Evolutionary conservation across 768 basidiomycete species (phyloP).

Genomic region (Gyrodon lividus): DNA sequence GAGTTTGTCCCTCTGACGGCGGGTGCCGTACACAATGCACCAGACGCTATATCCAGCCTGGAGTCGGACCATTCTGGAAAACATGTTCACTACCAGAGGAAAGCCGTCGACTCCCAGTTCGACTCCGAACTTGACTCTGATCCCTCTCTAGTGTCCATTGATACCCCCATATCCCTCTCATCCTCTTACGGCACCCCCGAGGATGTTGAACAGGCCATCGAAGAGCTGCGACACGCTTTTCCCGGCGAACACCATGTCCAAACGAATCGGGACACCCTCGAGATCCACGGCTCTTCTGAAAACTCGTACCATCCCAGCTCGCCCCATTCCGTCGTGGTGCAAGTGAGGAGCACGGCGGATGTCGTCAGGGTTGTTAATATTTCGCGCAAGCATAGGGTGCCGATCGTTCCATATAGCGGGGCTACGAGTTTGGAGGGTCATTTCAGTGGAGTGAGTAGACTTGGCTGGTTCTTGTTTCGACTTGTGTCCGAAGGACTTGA

Average conservation of each 20-base stretch:
- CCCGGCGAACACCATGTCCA: constrained; percentile 47
- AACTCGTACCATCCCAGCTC: constrained; percentile 66
- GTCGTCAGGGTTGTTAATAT: constrained; percentile 80
- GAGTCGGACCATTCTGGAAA: neutral
- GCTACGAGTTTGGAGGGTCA: constrained; percentile 90
- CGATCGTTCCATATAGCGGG: constrained; percentile 79
- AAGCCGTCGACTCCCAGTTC: neutral
- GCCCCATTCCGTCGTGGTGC: constrained; percentile 57
- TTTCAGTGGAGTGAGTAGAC: constrained; percentile 61
- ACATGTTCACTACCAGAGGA: constrained; percentile 8
- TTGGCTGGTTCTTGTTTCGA: neutral
- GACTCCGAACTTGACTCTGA: neutral
- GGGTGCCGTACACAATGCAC: neutral
- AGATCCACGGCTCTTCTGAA: constrained; percentile 62
- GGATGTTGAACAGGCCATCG: constrained; percentile 51
- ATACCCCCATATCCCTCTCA: constrained; percentile 3
- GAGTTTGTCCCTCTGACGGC: constrained; percentile 7
- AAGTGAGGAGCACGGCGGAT: constrained; percentile 69
- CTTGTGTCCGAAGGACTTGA: constrained; percentile 2
- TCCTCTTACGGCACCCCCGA: constrained; percentile 45
- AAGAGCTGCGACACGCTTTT: constrained; percentile 48
- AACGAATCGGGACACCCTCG: constrained; percentile 50
- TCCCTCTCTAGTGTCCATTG: neutral
- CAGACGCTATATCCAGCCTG: neutral
- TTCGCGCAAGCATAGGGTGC: constrained; percentile 69